Base-by-base conservation (phyloP, 768 basidiomycete species). In the Phallus indusiatus region DNA sequence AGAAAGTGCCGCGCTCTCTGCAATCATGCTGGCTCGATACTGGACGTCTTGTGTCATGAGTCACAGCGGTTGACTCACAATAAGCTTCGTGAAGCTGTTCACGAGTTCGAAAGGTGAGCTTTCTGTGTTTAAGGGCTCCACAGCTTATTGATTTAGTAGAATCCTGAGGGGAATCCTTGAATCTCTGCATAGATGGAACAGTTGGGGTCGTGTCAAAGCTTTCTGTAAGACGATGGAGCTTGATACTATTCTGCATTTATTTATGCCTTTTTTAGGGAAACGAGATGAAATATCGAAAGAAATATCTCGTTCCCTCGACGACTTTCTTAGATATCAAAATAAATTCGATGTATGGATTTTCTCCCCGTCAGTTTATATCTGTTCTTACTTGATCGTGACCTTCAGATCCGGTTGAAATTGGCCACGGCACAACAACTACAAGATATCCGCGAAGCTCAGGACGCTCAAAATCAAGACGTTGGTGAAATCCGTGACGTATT, bases 81-180 rank as follows among this genome's bases (percentile, higher is more conserved):
- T 28, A 77, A 75, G 18, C 66, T 76, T 17, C 69, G 67, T 50
- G 68, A 69, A 46, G 66, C 72, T 12, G 70, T 73, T 21, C 78
- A 82, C 55, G 74, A 81, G 59, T 70, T 76, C 28, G 70, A 72
- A 61, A 68, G 65, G 81, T 81, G 66, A 61, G 78, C 66, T 33
- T 34, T 42, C 18, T 62, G 55, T 55, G 17, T 53, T 46, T 18
- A 24, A 36, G 49, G 34, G 18, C 24, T 21, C 18, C 17, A 22
- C 28, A 7, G 28, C 28, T 28, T 54, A 9, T 22, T 52, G 24
- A 60, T 22, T 35, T n/a, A 21, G 20, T 42, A 82, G 81, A n/a
- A 71, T 76, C 21, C 67, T 81, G 1, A 69, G 70, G 58, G 71
- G 48, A 48, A 74, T 81, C 24, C 68, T 71, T 34, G 70, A 64